Evolutionary conservation across 1,139 yeast species (phyloP), one percentile per base, ranked within the genome.

Genomic region (Zhuliangozyma parablackwelliae): DNA sequence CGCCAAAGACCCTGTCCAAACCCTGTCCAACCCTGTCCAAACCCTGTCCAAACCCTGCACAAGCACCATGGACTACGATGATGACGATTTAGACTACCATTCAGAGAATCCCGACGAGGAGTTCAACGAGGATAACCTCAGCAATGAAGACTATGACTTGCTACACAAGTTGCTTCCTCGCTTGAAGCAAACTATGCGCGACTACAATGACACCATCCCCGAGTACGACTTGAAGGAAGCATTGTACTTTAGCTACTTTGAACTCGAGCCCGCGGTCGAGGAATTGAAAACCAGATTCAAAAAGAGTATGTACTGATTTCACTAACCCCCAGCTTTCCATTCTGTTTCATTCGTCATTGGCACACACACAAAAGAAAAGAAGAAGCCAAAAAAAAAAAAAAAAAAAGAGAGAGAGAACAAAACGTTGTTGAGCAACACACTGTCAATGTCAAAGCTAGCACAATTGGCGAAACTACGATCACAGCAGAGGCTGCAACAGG

Each of bases 221-320:
- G 84, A 79, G 23, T 50, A 63, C 10, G 77, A 72, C 33, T 59
- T 84, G 42, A 75, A 79, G 47, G 84, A 80, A 44, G 65, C 80
- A 0, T 63, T 85, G 10, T 81, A 80, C 69, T 68, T 65, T 48
- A 76, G 78, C 49, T 80, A 80, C 53, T 76, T 76, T 51, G 80
- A 78, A 34, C 49, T 79, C 7, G 76, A 70, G 3, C 69, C 71
- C n/a, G 57, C 87, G 0, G 50, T 79, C 10, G 65, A 59, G 28
- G 82, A 79, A 44, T 54, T 84, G 38, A 73, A 72, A 47, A 57
- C 69, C 34, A 63, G 60, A 49, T 72, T 54, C 46, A 62, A 64
- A 42, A 71, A 63, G 54, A 65, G 76, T 71, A 70, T 47, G 76
- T 69, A 61, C 57, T 8, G 4, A 4, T 16, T 16, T 16, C 4